Conservation (phyloP, 2,329 filamentous ascomycete genomes). For the Aspergillus pseudoglaucus region DNA sequence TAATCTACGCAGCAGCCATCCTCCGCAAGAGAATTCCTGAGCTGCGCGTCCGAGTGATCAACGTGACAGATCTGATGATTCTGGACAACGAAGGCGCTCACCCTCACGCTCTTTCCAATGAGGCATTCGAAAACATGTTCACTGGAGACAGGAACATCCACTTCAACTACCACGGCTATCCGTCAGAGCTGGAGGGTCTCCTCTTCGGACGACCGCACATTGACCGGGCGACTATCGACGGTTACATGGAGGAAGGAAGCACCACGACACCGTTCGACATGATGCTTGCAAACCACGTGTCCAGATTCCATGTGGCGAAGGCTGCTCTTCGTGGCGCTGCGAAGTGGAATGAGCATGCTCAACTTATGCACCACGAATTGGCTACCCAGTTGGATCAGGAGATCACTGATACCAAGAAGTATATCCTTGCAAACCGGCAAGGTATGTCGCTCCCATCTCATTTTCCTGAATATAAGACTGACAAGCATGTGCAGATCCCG, state of each 20-base stretch:
- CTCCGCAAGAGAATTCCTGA: conserved; percentile 46
- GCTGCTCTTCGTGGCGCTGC: conserved; percentile 47
- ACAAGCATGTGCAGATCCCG: conserved; percentile 37
- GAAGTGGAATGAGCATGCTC: conserved; percentile 44
- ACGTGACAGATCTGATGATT: conserved; percentile 62
- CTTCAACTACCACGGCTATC: conserved; percentile 65
- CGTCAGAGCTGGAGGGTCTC: conserved; percentile 54
- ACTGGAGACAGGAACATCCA: conserved; percentile 50
- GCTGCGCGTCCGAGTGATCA: conserved; percentile 55
- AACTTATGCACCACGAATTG: conserved; percentile 40
- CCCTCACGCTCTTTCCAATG: conserved; percentile 50
- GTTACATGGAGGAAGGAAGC: conserved; percentile 59
- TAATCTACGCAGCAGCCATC: conserved; percentile 54
- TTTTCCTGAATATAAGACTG: conserved; percentile 1
- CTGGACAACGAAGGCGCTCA: conserved; percentile 50
- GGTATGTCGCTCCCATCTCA: conserved; percentile 34
- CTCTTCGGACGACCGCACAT: conserved; percentile 52
- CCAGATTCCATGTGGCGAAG: conserved; percentile 54
- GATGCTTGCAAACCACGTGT: conserved; percentile 59
- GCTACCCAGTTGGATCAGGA: conserved; percentile 44
- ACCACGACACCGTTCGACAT: conserved; percentile 66
- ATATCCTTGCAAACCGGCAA: conserved; percentile 48
- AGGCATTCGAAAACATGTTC: conserved; percentile 52
- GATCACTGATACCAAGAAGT: conserved; percentile 46
- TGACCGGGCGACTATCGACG: conserved; percentile 50